Evolutionary conservation across 208 protist genomes (phyloP).

Genomic region (Acanthamoeba castellanii): DNA sequence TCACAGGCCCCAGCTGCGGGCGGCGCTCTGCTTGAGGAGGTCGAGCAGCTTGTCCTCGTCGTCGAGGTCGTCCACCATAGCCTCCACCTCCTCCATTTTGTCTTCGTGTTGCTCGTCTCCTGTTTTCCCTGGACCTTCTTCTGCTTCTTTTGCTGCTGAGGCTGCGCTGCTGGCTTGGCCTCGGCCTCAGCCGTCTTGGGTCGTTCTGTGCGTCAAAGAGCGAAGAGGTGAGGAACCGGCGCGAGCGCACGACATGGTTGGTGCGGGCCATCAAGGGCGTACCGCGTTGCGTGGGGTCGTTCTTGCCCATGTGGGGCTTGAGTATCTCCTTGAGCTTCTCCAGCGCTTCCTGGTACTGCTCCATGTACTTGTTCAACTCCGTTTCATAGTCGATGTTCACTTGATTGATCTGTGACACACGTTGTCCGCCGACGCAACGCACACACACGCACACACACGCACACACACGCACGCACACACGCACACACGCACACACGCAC

Average conservation of each 20-base stretch:
- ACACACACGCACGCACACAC: too few relatives aligned
- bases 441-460: too few relatives aligned
- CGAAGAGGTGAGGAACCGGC: neutral
- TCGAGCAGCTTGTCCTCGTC: slow-evolving; percentile 9
- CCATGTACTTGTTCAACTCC: slow-evolving; percentile 58
- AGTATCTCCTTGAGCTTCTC: slow-evolving; percentile 60
- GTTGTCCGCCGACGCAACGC: neutral
- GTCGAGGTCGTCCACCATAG: neutral
- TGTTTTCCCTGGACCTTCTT: neutral
- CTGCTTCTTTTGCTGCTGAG: neutral
- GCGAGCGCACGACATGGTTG: neutral
- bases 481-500: too few relatives aligned
- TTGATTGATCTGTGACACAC: neutral
- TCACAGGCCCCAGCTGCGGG: slow-evolving; percentile 42
- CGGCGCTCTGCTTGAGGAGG: slow-evolving; percentile 22
- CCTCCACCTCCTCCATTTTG: neutral
- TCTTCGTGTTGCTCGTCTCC: neutral
- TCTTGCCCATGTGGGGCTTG: slow-evolving; percentile 66
- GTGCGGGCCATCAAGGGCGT: neutral
- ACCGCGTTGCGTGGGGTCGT: slow-evolving; percentile 38
- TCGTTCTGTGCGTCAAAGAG: neutral
- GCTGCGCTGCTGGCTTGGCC: neutral
- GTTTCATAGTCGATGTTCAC: slow-evolving; percentile 63
- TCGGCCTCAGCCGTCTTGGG: neutral
- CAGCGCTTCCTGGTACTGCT: slow-evolving; percentile 49